These are phyloP conservation scores for Hypoxylon sp. DNA, from an alignment of 2,329 filamentous ascomycete species.

Conservation along the genomic window DNA sequence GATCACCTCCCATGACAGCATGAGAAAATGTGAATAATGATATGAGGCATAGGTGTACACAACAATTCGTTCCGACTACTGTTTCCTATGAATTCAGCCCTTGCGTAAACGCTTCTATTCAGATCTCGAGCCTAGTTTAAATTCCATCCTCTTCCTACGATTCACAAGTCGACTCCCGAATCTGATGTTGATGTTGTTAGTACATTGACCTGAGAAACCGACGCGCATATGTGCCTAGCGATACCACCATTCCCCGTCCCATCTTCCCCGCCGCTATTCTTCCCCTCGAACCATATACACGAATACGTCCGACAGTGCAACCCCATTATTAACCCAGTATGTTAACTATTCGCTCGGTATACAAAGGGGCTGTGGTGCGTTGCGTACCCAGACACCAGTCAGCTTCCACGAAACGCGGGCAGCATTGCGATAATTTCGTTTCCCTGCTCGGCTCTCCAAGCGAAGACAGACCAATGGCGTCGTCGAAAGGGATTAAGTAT, in stretches of 20 bases:
- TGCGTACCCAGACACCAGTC: too few species aligned
- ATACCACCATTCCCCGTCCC: neutral
- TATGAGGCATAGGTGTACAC: neutral
- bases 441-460: too few species aligned
- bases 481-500: too few species aligned
- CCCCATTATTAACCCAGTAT: too few species aligned
- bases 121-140: slow-evolving; percentile 17
- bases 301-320: neutral
- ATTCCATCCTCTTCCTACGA: slow-evolving; percentile 12
- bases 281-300: neutral
- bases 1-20: neutral
- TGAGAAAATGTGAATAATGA: neutral
- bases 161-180: slow-evolving; percentile 3
- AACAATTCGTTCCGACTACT: neutral
- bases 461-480: too few species aligned
- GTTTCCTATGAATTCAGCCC: neutral
- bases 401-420: too few species aligned
- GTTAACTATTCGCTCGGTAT: too few species aligned
- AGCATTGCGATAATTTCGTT: too few species aligned
- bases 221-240: neutral
- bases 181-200: neutral
- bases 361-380: too few species aligned
- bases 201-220: neutral
- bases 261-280: neutral
- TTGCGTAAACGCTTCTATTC: slow-evolving; percentile 12